A percentile compares a stretch with the other conserved stretches of the same genome.
phyloP scores from a whole-genome alignment of 73 alveolate genomes.

The Loxodes magnus region DNA sequence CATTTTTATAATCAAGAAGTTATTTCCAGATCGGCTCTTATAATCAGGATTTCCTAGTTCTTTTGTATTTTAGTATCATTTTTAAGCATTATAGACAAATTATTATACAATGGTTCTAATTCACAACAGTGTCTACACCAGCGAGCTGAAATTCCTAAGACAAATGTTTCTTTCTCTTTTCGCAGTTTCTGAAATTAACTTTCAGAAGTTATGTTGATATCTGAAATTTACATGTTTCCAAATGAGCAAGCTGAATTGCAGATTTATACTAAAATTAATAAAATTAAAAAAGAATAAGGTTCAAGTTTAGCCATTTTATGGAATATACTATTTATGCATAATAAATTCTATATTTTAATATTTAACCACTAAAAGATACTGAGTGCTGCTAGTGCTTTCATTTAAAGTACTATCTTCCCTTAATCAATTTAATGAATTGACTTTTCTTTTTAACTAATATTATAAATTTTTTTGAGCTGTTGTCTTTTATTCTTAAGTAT shows the following conservation, averaged over 20 bases:
- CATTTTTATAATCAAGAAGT: background rate
- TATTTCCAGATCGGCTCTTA: background rate
- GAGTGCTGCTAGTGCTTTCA: no score
- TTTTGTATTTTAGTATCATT: background rate
- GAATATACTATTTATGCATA: no score
- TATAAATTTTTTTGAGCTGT: no score
- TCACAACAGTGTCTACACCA: conserved; percentile 12
- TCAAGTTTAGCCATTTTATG: no score
- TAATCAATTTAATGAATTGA: no score
- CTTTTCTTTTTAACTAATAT: no score
- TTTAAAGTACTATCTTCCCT: no score
- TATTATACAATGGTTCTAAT: background rate
- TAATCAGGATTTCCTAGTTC: background rate
- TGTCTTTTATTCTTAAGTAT: no score
- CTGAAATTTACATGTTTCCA: background rate
- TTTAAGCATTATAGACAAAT: background rate
- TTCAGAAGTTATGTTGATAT: conserved; percentile 8
- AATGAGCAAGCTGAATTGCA: conserved; percentile 1
- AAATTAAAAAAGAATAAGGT: no score
- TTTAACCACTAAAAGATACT: no score
- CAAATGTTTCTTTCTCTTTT: background rate
- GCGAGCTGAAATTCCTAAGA: conserved; percentile 6
- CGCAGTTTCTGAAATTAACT: background rate
- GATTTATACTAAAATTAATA: no score
- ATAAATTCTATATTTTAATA: no score